Evolutionary conservation across 331 rosid genomes (phyloP).

Genomic region (Cydonia oblonga): DNA sequence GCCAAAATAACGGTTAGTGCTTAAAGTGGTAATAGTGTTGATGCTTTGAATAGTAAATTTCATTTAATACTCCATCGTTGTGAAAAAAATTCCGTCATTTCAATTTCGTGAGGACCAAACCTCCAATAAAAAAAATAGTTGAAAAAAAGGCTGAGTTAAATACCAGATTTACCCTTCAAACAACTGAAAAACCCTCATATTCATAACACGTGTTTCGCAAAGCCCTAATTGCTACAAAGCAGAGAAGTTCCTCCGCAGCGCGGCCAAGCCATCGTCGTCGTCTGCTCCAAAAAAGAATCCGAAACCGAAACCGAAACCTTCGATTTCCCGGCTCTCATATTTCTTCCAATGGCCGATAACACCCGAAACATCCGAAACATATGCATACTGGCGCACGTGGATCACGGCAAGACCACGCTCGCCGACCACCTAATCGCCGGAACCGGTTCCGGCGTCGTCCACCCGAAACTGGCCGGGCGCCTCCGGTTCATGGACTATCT

Average conservation of each 20-base stretch:
- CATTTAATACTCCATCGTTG: no score
- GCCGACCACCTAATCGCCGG: constrained; percentile 75
- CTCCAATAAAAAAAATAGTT: no score
- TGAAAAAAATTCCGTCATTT: no score
- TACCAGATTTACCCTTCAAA: no score
- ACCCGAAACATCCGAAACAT: constrained; percentile 50
- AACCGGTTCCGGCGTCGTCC: constrained; percentile 48
- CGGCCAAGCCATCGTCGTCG: not conserved
- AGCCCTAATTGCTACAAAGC: no score
- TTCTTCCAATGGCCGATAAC: constrained; percentile 17
- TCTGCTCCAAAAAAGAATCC: not conserved
- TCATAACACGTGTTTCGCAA: no score
- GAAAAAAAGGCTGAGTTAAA: no score
- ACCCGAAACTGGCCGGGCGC: constrained; percentile 69
- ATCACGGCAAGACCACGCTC: constrained; percentile 80
- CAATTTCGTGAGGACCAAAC: no score
- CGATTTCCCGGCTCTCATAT: not conserved
- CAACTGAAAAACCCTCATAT: no score
- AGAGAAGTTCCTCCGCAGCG: not conserved
- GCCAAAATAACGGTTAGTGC: no score
- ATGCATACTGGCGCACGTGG: constrained; percentile 75
- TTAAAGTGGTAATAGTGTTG: no score
- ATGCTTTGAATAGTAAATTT: no score
- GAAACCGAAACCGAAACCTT: not conserved
- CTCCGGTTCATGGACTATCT: constrained; percentile 78